Evolutionary conservation across 352 stramenopile genomes (phyloP), one percentile per base, ranked within the genome.

Genomic region (Pythium graminicola): DNA sequence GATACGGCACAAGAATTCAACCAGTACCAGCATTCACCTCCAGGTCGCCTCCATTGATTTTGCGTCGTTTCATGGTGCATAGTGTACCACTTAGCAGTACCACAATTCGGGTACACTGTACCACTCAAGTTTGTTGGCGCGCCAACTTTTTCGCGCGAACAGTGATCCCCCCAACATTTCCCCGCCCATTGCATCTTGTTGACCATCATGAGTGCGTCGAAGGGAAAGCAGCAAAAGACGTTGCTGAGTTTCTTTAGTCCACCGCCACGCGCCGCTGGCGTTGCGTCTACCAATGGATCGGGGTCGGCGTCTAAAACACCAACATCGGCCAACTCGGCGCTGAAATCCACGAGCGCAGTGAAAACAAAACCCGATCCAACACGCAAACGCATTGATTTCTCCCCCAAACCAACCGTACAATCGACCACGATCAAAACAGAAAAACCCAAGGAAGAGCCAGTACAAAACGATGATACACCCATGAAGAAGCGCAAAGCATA

Each of bases 241-340:
- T 59, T 93, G 52, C 70, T 93, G 56, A 88, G 64, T 66, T 93
- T 93, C 79, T 93, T 93, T 65, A 90, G 79, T 38, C 77, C 81
- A 52, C 77, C 76, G 26, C 46, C 70, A 40, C 57, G 60, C 29
- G 60, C 42, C 17, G 52, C 63, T 6, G 33, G 32, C 14, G 22
- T 26, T 1, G 36, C 3, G 9, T 42, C 36, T 2, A 22, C 36
- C 2, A 42, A 7, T 42, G 23, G 36, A 16, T 11, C 36, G 11
- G 19, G 24, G 38, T 22, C 41, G 14, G 16, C 20, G 10, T 49
- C 44, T 22, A 45, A 33, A 19, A 22, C 50, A 0, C 45, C 49
- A 11, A 14, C 60, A 27, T 31, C 60, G 11, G 19, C 22, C 9
- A 24, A 17, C 14, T 66, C 39, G 17, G 52, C 39, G 16, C 43